These are phyloP conservation scores for Linderniella brevidens DNA, from an alignment of 257 asterid species.

Conservation along the genomic window DNA sequence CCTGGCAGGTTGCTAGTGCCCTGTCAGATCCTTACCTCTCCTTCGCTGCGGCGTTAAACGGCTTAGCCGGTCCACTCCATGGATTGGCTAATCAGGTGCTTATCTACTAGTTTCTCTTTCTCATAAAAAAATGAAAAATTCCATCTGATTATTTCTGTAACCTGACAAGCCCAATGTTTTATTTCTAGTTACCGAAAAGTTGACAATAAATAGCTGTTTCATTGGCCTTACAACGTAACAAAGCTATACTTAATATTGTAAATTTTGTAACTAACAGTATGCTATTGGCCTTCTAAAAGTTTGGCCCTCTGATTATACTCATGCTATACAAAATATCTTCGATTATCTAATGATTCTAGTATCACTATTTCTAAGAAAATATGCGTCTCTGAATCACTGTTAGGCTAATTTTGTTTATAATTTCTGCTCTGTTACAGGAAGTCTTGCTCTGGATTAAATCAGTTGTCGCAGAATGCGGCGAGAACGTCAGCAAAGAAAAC, in stretches of 20 bases:
- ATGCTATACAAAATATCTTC: not conserved
- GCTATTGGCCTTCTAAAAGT: no score
- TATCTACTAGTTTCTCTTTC: not conserved
- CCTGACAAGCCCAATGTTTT: no score
- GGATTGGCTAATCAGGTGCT: slow-evolving; percentile 98
- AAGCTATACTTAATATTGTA: no score
- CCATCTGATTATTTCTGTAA: no score
- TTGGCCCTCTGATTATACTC: no score
- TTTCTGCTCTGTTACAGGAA: slow-evolving; percentile 37
- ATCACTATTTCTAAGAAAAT: slow-evolving; percentile 1
- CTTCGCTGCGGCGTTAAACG: slow-evolving; percentile 96
- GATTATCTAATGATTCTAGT: no score
- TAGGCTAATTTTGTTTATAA: slow-evolving; percentile 8
- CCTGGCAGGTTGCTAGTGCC: slow-evolving; percentile 82
- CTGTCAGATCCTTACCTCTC: slow-evolving; percentile 99
- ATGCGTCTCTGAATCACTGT: no score
- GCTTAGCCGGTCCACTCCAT: slow-evolving; percentile 98
- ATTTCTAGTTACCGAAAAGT: no score
- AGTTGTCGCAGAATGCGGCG: slow-evolving; percentile 89
- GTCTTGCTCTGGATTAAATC: slow-evolving; percentile 94
- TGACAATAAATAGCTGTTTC: no score
- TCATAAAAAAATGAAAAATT: no score
- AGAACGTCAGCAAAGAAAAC: slow-evolving; percentile 70
- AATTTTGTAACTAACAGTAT: no score
- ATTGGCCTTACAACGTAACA: no score